Base-by-base conservation (phyloP, 177 flowering plant genomes). In the Telopea speciosissima region DNA sequence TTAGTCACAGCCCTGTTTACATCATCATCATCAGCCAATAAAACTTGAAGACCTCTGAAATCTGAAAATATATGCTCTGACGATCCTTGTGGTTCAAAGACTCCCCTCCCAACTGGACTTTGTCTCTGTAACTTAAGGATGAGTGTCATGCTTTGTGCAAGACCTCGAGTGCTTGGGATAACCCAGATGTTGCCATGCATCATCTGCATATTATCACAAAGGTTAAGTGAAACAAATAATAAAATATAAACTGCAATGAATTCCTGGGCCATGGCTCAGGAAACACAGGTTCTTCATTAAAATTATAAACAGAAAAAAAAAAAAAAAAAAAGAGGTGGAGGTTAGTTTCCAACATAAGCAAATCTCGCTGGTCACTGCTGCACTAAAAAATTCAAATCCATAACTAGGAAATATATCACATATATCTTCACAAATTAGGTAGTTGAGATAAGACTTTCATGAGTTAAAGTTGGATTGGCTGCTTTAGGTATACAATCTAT, bases 181-280 rank as follows among this genome's bases (percentile, higher is more conserved):
- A 84, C 79, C 89, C 87, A 85, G 56, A 91, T 88, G 68, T 87
- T 81, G 14, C 97, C 94, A 74, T 89, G 94, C 94, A 90, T 89
- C 82, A 87, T 62, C 98, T 93, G 89, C 75, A 65, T 56, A 45
- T 42, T 12, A 17, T 60, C 40, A 17, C 36, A 54, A 45, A 12
- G 40, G 24, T n/a, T 44, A 42, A 44, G 19, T 49, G 19, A 21
- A 40, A 28, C 17, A 36, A 68, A 45, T 8, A 3, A 8, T 56
- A 23, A 16, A 64, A 10, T 17, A 17, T 40, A 64, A 36, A 24
- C 33, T n/a, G 56, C 33, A 49, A 52, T 42, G n/a, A n/a, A 66
- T 4, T 49, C 5, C 23, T 44, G 45, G 44, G 25, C 0, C 8
- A 36, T 22, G 25, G 19, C 24, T 14, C 12, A 14, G 21, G 19